Evolutionary conservation across 2,329 filamentous ascomycete species (phyloP).

Genomic region (Penicillium carneum): DNA sequence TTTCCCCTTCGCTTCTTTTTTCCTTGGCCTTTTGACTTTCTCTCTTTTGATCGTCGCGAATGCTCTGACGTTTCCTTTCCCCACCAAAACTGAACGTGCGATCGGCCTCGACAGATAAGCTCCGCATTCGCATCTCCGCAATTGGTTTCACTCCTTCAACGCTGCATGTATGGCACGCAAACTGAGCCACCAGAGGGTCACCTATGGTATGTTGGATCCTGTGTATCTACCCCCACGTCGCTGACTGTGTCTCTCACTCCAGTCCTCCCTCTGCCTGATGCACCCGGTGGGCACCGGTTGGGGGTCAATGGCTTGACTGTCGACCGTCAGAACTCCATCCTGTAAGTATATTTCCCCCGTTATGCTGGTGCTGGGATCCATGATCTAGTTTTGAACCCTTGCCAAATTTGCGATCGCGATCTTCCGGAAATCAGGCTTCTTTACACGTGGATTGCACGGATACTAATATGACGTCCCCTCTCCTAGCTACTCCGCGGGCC

Average conservation of each 20-base stretch:
- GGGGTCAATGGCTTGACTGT: constrained; percentile 94
- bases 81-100: constrained; percentile 32
- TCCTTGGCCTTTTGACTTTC: neutral
- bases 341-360: constrained; percentile 65
- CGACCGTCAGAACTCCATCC: constrained; percentile 79
- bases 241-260: constrained; percentile 24
- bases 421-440: neutral
- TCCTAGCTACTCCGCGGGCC: constrained; percentile 86
- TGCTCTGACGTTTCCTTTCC: constrained; percentile 32
- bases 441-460: constrained; percentile 25
- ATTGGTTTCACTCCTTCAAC: constrained; percentile 32
- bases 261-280: constrained; percentile 77
- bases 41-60: constrained; percentile 4
- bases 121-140: constrained; percentile 42
- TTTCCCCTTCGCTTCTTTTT: constrained; percentile 11
- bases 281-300: constrained; percentile 83
- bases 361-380: neutral
- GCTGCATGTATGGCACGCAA: constrained; percentile 68
- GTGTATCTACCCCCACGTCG: neutral
- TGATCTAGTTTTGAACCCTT: neutral
- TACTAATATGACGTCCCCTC: constrained; percentile 32
- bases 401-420: neutral
- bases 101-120: constrained; percentile 41
- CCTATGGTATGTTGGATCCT: constrained; percentile 64
- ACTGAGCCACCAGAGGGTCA: constrained; percentile 71